Base-by-base conservation (phyloP, 2,329 filamentous ascomycete species). In the Stachybotrys echinatus region DNA sequence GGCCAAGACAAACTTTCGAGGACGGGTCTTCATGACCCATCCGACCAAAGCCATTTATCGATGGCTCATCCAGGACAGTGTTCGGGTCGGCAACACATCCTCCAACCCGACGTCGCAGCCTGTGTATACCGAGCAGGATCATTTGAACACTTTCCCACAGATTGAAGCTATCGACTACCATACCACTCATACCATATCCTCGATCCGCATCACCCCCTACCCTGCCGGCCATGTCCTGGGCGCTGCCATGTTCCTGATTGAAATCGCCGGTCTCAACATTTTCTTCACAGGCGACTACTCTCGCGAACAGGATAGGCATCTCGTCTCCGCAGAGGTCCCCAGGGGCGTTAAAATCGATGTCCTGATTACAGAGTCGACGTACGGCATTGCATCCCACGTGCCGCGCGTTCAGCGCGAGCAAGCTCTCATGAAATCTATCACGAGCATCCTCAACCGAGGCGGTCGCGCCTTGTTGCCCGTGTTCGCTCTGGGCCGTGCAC, bases 21-120 rank as follows among this genome's bases (percentile, higher is more conserved):
- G 94, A 45, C 85, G 92, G 20, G 92, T 97, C 53, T 97, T 96
- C 74, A 99, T 97, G 92, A 99, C 94, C 47, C 94, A 99, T 74
- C 91, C 94, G 2, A 99, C 94, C 44, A 97, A 99, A 70, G 94
- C 94, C 60, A 99, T 99, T 66, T 99, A 99, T 80, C 97, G 97
- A 73, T 97, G 94, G 92, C 83, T 97, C 47, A 96, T 97, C 55
- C 91, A 96, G 69, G 94, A 99, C 70, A 95, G 91, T 58, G 89
- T 99, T 42, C 86, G 94, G 52, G 92, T 99, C 23, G 87, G 87
- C 65, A 88, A 84, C 62, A 84, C 80, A 5, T 83, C 81, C 2
- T 83, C 81, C 10, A 81, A 82, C 56, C 73, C 76, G 48, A 77
- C 75, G 0, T 77, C 88, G 61, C 79, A 94, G 76, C 77, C 89